Percentiles rank a stretch among this genome's conserved stretches.
Conservation (phyloP, 148 eudicot genomes). For the Dianthus caryophyllus region DNA sequence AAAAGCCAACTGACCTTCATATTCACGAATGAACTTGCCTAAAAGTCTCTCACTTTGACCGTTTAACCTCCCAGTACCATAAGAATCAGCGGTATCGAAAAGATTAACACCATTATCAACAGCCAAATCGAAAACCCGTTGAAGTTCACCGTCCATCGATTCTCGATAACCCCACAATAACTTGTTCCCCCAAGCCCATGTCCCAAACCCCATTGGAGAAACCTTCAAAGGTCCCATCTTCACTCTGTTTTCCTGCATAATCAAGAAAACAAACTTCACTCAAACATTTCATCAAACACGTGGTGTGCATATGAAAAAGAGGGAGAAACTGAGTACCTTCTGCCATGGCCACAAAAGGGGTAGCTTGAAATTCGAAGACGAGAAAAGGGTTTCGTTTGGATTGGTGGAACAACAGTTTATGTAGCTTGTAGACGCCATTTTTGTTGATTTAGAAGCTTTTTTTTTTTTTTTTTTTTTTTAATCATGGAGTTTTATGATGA, state of each 20-base stretch:
- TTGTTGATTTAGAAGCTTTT: no score
- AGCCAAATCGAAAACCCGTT: slow-evolving; percentile 66
- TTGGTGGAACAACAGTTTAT: slow-evolving; percentile 26
- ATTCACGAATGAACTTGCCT: slow-evolving; percentile 72
- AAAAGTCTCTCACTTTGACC: slow-evolving; percentile 95
- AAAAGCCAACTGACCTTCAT: slow-evolving; percentile 39
- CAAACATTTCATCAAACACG: slow-evolving; percentile 14
- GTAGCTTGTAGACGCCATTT: slow-evolving; percentile 12
- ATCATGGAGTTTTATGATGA: no score
- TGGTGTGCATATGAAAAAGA: neutral
- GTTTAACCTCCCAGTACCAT: slow-evolving; percentile 81
- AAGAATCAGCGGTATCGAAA: slow-evolving; percentile 96
- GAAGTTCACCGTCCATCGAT: slow-evolving; percentile 87
- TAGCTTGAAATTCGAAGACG: slow-evolving; percentile 46
- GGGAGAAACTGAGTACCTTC: slow-evolving; percentile 38
- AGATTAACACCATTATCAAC: slow-evolving; percentile 79
- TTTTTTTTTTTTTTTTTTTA: no score
- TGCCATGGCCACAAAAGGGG: slow-evolving; percentile 88
- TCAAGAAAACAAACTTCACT: neutral
- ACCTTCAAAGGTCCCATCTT: slow-evolving; percentile 71
- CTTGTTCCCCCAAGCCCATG: slow-evolving; percentile 99
- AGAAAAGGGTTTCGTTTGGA: slow-evolving; percentile 22
- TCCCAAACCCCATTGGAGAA: slow-evolving; percentile 97
- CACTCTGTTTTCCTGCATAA: slow-evolving; percentile 32
- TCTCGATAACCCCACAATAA: slow-evolving; percentile 87